Conservation (phyloP, 192 early-diverging fungal species). For the Lobulomyces angularis region DNA sequence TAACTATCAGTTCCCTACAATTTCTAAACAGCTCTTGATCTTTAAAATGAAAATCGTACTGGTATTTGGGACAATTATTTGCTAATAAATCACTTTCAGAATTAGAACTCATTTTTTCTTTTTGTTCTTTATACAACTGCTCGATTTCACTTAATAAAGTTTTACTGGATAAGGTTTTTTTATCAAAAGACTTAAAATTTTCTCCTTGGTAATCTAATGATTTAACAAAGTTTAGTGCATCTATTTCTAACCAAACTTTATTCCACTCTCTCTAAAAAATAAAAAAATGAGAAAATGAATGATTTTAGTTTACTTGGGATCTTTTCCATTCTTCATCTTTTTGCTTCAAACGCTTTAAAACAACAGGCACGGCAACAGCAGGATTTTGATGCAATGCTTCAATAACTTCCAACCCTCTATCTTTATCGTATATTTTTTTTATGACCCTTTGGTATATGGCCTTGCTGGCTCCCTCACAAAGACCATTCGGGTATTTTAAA, state of each 20-base stretch:
- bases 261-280: constrained; percentile 73
- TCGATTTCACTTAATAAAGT: constrained; percentile 78
- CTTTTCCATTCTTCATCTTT: constrained; percentile 97
- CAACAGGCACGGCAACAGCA: constrained; percentile 79
- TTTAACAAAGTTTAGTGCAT: constrained; percentile 86
- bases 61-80: constrained; percentile 49
- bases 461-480: constrained; percentile 49
- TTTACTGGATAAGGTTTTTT: constrained; percentile 67
- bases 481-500: constrained; percentile 60
- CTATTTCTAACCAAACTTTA: constrained; percentile 92
- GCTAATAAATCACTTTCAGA: too few relatives aligned
- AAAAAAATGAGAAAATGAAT: background rate
- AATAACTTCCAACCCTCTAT: constrained; percentile 77
- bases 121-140: constrained; percentile 66
- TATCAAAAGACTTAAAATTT: constrained; percentile 76
- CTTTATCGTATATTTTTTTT: constrained; percentile 87
- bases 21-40: constrained; percentile 54
- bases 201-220: constrained; percentile 91
- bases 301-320: constrained; percentile 41
- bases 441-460: constrained; percentile 86
- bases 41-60: constrained; percentile 67
- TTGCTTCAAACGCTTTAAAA: constrained; percentile 88
- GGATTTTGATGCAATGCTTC: constrained; percentile 87
- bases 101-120: constrained; percentile 35
- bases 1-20: constrained; percentile 11